Conservation (phyloP, 2,329 filamentous ascomycete species). For the Penicillium glabrum region DNA sequence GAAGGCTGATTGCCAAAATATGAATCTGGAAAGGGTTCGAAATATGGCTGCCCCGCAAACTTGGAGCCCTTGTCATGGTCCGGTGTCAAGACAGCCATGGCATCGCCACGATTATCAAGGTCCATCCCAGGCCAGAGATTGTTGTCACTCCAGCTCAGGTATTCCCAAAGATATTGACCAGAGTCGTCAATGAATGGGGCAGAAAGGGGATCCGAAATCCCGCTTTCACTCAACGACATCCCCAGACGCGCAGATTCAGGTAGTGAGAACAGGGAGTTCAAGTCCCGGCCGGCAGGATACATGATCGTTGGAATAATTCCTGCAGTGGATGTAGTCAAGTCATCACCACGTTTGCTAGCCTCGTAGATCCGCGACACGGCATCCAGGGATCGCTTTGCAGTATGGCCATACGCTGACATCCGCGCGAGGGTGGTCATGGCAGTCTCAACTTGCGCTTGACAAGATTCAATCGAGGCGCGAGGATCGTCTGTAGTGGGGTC, state of each 20-base stretch:
- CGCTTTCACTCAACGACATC: constrained; percentile 18
- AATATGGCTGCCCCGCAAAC: constrained; percentile 20
- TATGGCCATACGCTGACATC: constrained; percentile 65
- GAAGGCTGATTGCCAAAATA: constrained; percentile 27
- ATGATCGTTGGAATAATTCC: constrained; percentile 4
- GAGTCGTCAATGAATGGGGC: constrained; percentile 29
- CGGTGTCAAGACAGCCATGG: constrained; percentile 23
- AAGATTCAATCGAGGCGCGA: constrained; percentile 53
- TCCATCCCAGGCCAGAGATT: constrained; percentile 34
- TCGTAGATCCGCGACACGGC: constrained; percentile 66
- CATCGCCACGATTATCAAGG: constrained; percentile 23
- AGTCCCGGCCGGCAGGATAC: constrained; percentile 19
- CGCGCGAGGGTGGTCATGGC: constrained; percentile 41
- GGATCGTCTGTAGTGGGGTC: constrained; percentile 55
- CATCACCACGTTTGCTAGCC: constrained; percentile 43
- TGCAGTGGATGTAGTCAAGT: constrained; percentile 9
- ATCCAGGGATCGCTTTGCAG: constrained; percentile 62
- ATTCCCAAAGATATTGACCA: constrained; percentile 38
- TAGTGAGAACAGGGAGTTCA: constrained; percentile 13
- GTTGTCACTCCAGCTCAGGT: constrained; percentile 39
- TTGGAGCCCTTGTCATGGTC: constrained; percentile 29
- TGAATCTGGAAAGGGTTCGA: constrained; percentile 25
- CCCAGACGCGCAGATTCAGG: constrained; percentile 19
- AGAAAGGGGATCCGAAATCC: constrained; percentile 25
- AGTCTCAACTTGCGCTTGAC: constrained; percentile 58